Evolutionary conservation across 1,139 yeast species (phyloP).

Genomic region (Yamadazyma sp.): DNA sequence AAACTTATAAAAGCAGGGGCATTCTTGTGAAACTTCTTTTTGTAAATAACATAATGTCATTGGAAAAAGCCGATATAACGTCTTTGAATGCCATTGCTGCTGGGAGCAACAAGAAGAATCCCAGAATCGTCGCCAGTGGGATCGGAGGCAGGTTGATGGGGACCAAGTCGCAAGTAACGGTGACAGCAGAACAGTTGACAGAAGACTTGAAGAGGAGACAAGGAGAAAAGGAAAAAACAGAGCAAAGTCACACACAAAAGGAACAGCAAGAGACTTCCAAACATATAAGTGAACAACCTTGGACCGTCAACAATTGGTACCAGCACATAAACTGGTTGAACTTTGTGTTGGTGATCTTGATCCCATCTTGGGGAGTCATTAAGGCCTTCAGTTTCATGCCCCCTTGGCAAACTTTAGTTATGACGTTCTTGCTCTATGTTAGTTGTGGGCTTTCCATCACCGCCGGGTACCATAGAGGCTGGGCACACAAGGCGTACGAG

Average conservation of each 20-base stretch:
- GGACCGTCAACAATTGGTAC: constrained; percentile 82
- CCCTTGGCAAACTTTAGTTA: constrained; percentile 54
- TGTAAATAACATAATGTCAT: background rate
- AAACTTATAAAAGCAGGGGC: background rate
- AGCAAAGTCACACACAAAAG: constrained; percentile 40
- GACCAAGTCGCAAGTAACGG: constrained; percentile 64
- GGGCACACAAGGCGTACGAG: constrained; percentile 82
- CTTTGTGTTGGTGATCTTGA: constrained; percentile 65
- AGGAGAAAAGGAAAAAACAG: constrained; percentile 8
- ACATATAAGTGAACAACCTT: constrained; percentile 92
- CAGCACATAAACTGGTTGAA: constrained; percentile 93
- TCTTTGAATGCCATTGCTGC: constrained; percentile 85
- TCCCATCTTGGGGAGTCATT: constrained; percentile 66
- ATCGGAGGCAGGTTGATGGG: constrained; percentile 79
- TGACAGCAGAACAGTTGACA: constrained; percentile 62
- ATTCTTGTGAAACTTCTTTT: background rate
- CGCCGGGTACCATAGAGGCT: constrained; percentile 73
- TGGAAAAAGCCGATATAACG: constrained; percentile 55
- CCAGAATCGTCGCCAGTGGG: constrained; percentile 73
- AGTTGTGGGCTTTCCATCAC: constrained; percentile 87
- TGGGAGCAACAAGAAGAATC: constrained; percentile 69
- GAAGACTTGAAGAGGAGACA: constrained; percentile 35
- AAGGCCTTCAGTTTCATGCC: constrained; percentile 53
- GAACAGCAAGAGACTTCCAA: constrained; percentile 22
- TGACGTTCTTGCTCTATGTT: constrained; percentile 63